Base-by-base conservation (phyloP, 1,139 yeast genomes). In the Wickerhamomyces sp. region DNA sequence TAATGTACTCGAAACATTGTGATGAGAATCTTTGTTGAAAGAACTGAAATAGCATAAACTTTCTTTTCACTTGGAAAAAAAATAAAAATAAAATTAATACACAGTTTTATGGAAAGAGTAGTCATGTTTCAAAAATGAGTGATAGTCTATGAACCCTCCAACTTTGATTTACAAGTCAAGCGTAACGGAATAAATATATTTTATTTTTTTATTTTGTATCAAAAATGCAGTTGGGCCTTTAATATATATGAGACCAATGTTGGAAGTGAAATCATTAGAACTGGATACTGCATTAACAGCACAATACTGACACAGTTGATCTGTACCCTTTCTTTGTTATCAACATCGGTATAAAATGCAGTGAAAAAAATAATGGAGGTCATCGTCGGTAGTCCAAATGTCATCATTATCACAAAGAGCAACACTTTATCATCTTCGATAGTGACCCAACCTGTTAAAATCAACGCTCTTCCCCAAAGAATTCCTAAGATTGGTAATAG, bases 271-370 rank as follows among this genome's bases (percentile, higher is more conserved):
- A 82, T 55, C 33, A 69, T 73, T 43, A 82, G 58, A 5, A 77
- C 47, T 2, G 75, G 61, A 51, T 81, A 82, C 47, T 80, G 85
- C 22, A 69, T 62, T 54, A 81, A 73, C 42, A 81, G 65, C 31
- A 72, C 70, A 18, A 80, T 63, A 0, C 87, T 82, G 36, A 78
- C 66, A 56, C 86, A 78, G 52, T 81, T 87, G 79, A 82, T 77
- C 55, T 81, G 89, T 15, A 76, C 52, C 42, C 78, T 82, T 21
- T 74, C 76, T 2, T 62, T 61, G 5, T 72, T 59, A 28, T 64
- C 68, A 2, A 75, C 73, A 29, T 82, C 83, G 1, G 86, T 78
- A 56, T 75, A 78, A 50, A 78, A 75, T n/a, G 91, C 89, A 6
- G 89, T 80, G 46, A 82, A 71, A 51, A 80, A 82, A 20, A 81